Conservation (phyloP, 192 early-diverging fungal species). For the Coemansia reversa region DNA sequence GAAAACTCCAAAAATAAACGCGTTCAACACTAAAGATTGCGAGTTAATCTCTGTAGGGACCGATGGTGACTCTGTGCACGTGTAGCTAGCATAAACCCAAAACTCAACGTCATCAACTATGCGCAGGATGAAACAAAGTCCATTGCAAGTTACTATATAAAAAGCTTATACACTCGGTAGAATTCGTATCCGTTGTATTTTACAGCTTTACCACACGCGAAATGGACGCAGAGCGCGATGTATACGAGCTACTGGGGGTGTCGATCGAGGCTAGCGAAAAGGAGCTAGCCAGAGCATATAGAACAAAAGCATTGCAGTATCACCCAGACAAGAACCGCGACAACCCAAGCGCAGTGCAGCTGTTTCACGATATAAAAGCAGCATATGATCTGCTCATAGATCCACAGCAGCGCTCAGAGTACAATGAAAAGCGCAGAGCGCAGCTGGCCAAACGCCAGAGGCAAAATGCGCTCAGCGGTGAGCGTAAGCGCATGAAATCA, state of each 20-base stretch:
- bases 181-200: neutral
- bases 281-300: slow-evolving; percentile 78
- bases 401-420: slow-evolving; percentile 22
- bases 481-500: slow-evolving; percentile 50
- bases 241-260: slow-evolving; percentile 88
- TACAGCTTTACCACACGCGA: neutral
- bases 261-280: slow-evolving; percentile 67
- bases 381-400: slow-evolving; percentile 40
- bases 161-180: neutral
- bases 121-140: neutral
- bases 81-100: neutral
- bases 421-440: slow-evolving; percentile 33
- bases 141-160: neutral
- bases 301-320: slow-evolving; percentile 75
- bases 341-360: slow-evolving; percentile 23
- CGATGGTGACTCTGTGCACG: neutral
- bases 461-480: slow-evolving; percentile 19
- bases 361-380: slow-evolving; percentile 38
- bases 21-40: neutral
- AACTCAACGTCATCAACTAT: neutral
- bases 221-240: slow-evolving; percentile 13
- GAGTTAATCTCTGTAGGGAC: neutral
- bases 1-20: neutral
- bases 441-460: slow-evolving; percentile 45
- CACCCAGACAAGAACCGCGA: slow-evolving; percentile 90